Evolutionary conservation across 2,329 filamentous ascomycete species (phyloP), one percentile per base, ranked within the genome.

Genomic region (Fusarium mundagurra): DNA sequence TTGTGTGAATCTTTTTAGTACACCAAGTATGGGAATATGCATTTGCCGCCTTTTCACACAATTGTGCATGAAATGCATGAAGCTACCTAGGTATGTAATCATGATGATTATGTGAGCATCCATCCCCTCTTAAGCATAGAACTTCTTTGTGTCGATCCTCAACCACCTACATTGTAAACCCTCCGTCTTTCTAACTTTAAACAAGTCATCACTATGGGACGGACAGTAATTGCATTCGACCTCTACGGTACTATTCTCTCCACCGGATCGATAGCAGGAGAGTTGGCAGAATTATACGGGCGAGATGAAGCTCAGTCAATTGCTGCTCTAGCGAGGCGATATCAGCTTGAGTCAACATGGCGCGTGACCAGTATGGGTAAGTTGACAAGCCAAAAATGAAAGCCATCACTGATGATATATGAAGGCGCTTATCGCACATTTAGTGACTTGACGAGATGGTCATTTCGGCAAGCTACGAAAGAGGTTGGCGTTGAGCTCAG

Each of bases 301-400:
- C 80, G 88, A 36, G 88, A 90, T 10, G 87, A 88, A 73, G 90
- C 91, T 6, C 81, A 85, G 31, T 81, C 81, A 2, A 85, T 94
- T 38, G 89, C 92, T 9, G 80, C 86, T 22, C 81, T 89, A 77
- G 94, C 92, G 89, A 86, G 93, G 64, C 87, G 88, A 36, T 92
- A 92, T 77, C 93, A 95, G 81, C 84, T 95, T 14, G 93, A 94
- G 81, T 95, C 94, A 76, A 94, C 92, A 44, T 95, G 92, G 92
- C 86, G 93, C 59, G 82, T 92, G 73, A 94, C 91, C 77, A 92
- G 90, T 85, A 95, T 95, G 92, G 87, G 93, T 92, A 83, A 70
- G 84, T 60, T 11, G 13, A 20, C 22, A 48, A 27, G 12, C 20
- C 41, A 20, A 27, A n/a, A 29, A 16, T 38, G 45, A 17, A 29